A percentile compares a stretch with the other conserved stretches of the same genome.
phyloP scores from a whole-genome alignment of 805 yeast genomes.

The Spathaspora arborariae region DNA sequence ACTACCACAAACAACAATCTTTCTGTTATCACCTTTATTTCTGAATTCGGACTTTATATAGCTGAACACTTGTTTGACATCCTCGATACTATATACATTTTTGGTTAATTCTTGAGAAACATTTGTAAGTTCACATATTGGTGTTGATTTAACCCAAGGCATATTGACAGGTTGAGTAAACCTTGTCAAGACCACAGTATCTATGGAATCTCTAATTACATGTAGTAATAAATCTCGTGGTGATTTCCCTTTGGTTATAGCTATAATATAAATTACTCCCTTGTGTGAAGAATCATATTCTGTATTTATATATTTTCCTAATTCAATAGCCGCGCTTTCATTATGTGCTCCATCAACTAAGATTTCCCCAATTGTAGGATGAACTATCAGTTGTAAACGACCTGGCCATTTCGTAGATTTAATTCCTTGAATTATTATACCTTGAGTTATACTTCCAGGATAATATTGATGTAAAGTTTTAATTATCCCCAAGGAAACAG shows the following conservation, averaged over 20 bases:
- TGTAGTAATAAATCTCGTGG: slow-evolving; percentile 47
- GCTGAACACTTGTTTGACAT: slow-evolving; percentile 13
- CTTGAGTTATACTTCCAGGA: slow-evolving; percentile 23
- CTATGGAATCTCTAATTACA: slow-evolving; percentile 42
- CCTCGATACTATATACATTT: slow-evolving; percentile 10
- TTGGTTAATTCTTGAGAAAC: slow-evolving; percentile 2
- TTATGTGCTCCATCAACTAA: slow-evolving; percentile 94
- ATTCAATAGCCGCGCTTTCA: slow-evolving; percentile 73
- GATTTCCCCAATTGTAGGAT: slow-evolving; percentile 24
- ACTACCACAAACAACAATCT: slow-evolving; percentile 39
- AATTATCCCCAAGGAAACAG: slow-evolving; percentile 50
- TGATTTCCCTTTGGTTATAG: slow-evolving; percentile 72
- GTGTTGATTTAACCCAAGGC: slow-evolving; percentile 74
- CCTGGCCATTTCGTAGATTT: slow-evolving; percentile 76
- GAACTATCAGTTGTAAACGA: slow-evolving; percentile 53
- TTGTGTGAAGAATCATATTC: slow-evolving; percentile 12
- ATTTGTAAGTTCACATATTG: slow-evolving; percentile 4
- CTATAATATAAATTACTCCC: slow-evolving; percentile 59
- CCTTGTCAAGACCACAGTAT: slow-evolving; percentile 55
- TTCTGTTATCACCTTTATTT: slow-evolving; percentile 20
- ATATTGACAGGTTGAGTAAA: slow-evolving; percentile 77
- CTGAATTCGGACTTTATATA: slow-evolving; percentile 8
- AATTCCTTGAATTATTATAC: slow-evolving; percentile 49
- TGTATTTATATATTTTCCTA: slow-evolving; percentile 48
- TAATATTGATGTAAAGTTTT: slow-evolving; percentile 12